These are phyloP conservation scores for Cyanidioschyzon merolae DNA, from an alignment of 23 red algal genomes.

Conservation along the genomic window DNA sequence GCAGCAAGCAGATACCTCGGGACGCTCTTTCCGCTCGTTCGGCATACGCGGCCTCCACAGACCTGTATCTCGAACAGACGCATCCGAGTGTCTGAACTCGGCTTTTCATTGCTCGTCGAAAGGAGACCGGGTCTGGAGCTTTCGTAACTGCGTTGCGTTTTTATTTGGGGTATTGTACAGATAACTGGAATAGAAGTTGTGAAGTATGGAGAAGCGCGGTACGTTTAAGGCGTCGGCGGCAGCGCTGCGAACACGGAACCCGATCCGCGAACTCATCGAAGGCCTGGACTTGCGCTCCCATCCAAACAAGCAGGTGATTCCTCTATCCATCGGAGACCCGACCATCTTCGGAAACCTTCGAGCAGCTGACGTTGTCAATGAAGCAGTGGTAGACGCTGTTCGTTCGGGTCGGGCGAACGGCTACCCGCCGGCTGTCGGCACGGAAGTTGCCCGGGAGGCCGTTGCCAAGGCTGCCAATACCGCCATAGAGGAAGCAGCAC, in stretches of 20 bases:
- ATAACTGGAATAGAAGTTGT: too few species aligned
- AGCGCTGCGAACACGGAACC: slow-evolving; percentile 68
- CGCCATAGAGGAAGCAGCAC: neutral
- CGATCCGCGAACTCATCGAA: slow-evolving; percentile 85
- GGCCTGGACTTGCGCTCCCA: slow-evolving; percentile 69
- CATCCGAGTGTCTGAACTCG: too few species aligned
- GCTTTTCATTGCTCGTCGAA: too few species aligned
- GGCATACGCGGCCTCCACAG: too few species aligned
- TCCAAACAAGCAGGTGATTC: slow-evolving; percentile 57
- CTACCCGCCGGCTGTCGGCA: slow-evolving; percentile 68
- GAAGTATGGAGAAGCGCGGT: neutral
- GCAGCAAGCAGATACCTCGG: too few species aligned
- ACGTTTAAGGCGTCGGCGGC: slow-evolving; percentile 31
- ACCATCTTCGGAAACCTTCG: slow-evolving; percentile 85
- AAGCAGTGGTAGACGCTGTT: slow-evolving; percentile 30
- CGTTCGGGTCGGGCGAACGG: slow-evolving; percentile 35
- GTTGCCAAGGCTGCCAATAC: slow-evolving; percentile 31
- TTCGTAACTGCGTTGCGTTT: too few species aligned
- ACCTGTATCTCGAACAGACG: too few species aligned
- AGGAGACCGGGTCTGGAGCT: too few species aligned
- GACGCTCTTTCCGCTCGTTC: too few species aligned
- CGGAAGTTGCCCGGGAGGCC: slow-evolving; percentile 31
- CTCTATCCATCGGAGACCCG: slow-evolving; percentile 79
- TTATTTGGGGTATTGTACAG: too few species aligned
- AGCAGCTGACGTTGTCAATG: slow-evolving; percentile 29